Evolutionary conservation across 2,329 filamentous ascomycete species (phyloP), one percentile per base, ranked within the genome.

Genomic region (Diaporthe aspalathi): DNA sequence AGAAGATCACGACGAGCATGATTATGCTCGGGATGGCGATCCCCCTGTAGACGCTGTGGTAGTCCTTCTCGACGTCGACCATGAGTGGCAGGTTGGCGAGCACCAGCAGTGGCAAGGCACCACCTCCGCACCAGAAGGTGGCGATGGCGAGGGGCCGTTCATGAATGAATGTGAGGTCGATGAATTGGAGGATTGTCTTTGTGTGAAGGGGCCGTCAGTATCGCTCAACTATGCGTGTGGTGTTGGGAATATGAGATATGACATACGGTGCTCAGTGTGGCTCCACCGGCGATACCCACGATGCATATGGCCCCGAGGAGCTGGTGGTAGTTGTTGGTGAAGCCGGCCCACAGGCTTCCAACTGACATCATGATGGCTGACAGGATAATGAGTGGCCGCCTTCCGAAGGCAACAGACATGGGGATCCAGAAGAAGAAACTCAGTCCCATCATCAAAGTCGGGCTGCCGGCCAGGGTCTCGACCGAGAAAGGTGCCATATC

Each of bases 111-210:
- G 78, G 77, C 1, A 78, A 56, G 20, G 72, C 74, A 8, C 74
- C 76, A 2, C 75, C 74, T 2, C 80, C 3, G n/a, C 77, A 77
- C 80, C 81, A 83, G 52, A 79, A 77, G 7, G 78, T 68, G 0
- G 80, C 80, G 27, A 83, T 74, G 4, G 77, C 78, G 29, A 74
- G 74, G 0, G 81, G 79, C 5, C 82, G 77, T 70, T 82, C 78
- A 57, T 81, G 77, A 53, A 83, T 81, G 73, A 81, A 83, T 0
- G 81, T 81, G 52, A 83, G 70, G 65, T 83, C 81, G 35, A 83
- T 79, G 16, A 83, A 70, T 67, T 80, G 78, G 1, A 83, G 73
- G 4, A 82, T 74, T 16, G 76, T 74, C 81, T 83, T 24, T 5
- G 9, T 9, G 32, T 3, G 2, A 12, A 6, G n/a, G n/a, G n/a